Conservation (phyloP, 192 early-diverging fungal species). For the Podila epicladia region DNA sequence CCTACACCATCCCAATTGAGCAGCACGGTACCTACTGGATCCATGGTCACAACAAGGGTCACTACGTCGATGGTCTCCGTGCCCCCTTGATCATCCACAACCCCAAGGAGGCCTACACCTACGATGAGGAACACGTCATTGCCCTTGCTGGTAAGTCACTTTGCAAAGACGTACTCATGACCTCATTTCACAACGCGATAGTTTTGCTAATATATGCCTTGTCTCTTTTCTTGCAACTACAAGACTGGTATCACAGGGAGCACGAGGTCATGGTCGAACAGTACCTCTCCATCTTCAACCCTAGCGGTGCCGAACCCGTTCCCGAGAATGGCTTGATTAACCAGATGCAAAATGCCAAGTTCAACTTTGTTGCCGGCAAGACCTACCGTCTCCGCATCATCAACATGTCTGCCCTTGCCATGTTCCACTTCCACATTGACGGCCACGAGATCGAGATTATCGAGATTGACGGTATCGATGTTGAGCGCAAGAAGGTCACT, state of each 20-base stretch:
- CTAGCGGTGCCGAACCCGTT: conserved; percentile 70
- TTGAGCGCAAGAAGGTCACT: conserved; percentile 61
- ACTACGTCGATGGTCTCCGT: conserved; percentile 87
- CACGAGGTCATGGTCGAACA: conserved; percentile 58
- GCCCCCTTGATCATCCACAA: conserved; percentile 76
- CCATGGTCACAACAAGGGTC: conserved; percentile 74
- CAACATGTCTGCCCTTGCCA: conserved; percentile 80
- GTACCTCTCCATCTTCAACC: conserved; percentile 73
- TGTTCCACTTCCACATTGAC: conserved; percentile 83
- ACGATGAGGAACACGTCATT: conserved; percentile 76
- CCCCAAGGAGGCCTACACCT: conserved; percentile 64
- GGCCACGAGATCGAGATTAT: conserved; percentile 82
- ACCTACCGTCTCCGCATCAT: conserved; percentile 87
- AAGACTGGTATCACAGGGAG: conserved; percentile 80
- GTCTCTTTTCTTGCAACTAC: conserved; percentile 18
- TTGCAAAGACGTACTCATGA: neutral
- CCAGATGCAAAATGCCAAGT: conserved; percentile 56
- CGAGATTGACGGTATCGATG: conserved; percentile 82
- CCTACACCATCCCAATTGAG: conserved; percentile 71
- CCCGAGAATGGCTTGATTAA: conserved; percentile 76
- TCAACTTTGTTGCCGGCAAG: conserved; percentile 77
- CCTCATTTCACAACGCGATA: neutral
- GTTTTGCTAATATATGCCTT: neutral
- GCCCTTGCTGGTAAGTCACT: conserved; percentile 66
- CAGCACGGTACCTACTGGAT: conserved; percentile 91